Evolutionary conservation across 495 filamentous ascomycete species (phyloP).

Genomic region (Annulohypoxylon bovei): DNA sequence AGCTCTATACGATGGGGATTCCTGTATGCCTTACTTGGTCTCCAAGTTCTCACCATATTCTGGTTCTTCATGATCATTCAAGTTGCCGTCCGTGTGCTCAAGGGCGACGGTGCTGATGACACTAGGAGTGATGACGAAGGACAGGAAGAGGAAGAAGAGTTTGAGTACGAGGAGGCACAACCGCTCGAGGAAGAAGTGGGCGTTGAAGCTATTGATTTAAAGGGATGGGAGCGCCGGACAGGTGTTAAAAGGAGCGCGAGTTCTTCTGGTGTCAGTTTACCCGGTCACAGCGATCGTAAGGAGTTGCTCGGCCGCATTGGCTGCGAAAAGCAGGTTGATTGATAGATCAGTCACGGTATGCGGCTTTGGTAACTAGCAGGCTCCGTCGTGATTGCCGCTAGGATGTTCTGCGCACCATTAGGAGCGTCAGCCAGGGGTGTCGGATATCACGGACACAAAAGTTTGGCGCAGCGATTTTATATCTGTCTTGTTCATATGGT

Average conservation of each 20-base stretch:
- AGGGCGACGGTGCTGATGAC: conserved; percentile 84
- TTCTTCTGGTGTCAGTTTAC: conserved; percentile 68
- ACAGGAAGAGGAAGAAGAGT: conserved; percentile 65
- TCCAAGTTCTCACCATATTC: conserved; percentile 83
- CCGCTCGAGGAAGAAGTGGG: conserved; percentile 73
- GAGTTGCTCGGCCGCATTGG: conserved; percentile 77
- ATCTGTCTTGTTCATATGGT: conserved; percentile 32
- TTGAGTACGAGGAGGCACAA: conserved; percentile 56
- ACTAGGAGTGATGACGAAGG: conserved; percentile 87
- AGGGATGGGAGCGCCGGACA: conserved; percentile 59
- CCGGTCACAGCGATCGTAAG: conserved; percentile 76
- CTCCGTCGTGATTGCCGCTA: neutral
- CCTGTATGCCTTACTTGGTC: conserved; percentile 74
- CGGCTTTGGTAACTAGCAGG: conserved; percentile 12
- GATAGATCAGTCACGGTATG: conserved; percentile 30
- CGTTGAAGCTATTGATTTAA: conserved; percentile 68
- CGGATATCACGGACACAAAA: conserved; percentile 25
- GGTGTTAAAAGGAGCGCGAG: conserved; percentile 56
- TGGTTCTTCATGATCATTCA: conserved; percentile 91
- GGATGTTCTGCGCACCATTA: conserved; percentile 16
- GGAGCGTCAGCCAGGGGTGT: conserved; percentile 11
- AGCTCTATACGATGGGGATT: conserved; percentile 76
- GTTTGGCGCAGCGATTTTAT: conserved; percentile 36
- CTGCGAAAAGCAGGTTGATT: conserved; percentile 73
- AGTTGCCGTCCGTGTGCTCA: conserved; percentile 79